phyloP scores from a whole-genome alignment of 2,329 filamentous ascomycete species.

The Metarhizium humberi region DNA sequence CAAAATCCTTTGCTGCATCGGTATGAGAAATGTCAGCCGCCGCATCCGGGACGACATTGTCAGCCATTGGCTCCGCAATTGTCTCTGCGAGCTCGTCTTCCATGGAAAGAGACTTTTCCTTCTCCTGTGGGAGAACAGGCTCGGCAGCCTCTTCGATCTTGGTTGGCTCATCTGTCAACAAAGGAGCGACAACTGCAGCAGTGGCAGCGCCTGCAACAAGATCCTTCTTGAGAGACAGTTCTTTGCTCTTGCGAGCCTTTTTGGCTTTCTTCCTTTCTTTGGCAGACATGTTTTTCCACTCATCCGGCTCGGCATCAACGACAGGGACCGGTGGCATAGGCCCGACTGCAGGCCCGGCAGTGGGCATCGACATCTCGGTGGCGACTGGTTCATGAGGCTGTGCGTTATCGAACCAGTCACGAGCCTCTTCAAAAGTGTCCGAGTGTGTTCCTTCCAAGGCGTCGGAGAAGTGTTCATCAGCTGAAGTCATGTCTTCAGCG shows the following conservation, averaged over 20 bases:
- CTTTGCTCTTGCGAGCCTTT: constrained; percentile 12
- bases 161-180: background rate
- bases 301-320: constrained; percentile 8
- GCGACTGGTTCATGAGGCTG: background rate
- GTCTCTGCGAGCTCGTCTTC: background rate
- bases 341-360: background rate
- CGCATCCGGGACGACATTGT: background rate
- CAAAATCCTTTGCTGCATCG: background rate
- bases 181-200: constrained; percentile 1
- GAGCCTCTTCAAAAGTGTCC: constrained; percentile 13
- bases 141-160: constrained; percentile 6
- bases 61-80: background rate
- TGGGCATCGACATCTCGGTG: constrained; percentile 1
- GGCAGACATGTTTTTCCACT: constrained; percentile 7
- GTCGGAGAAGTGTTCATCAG: constrained; percentile 27
- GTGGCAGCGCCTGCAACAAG: constrained; percentile 2
- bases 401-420: constrained; percentile 6
- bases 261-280: constrained; percentile 13
- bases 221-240: constrained; percentile 1
- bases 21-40: background rate
- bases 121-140: constrained; percentile 4
- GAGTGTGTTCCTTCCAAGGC: constrained; percentile 18
- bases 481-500: constrained; percentile 22
- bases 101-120: constrained; percentile 8
- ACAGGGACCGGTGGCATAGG: background rate